Evolutionary conservation across 176 grass and related monocot species (phyloP).

Genomic region (Phoenix dactylifera): DNA sequence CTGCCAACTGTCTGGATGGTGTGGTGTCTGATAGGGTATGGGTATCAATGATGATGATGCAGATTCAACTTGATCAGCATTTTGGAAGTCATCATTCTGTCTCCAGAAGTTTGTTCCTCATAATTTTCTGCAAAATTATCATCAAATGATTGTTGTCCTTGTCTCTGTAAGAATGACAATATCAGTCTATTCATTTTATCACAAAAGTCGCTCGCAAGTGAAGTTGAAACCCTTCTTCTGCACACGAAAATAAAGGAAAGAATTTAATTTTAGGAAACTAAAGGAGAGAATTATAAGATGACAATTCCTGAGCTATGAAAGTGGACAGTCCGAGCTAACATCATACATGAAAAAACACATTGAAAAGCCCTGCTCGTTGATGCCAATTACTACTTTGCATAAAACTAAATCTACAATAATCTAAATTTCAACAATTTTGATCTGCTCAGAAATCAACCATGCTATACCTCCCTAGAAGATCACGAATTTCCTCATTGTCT

Average conservation of each 20-base stretch:
- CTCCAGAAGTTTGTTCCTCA: slow-evolving; percentile 38
- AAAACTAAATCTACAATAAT: too few species aligned
- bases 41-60: slow-evolving; percentile 43
- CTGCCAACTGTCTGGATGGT: slow-evolving; percentile 43
- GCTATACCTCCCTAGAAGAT: slow-evolving; percentile 71
- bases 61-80: slow-evolving; percentile 39
- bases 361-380: too few species aligned
- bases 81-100: slow-evolving; percentile 40
- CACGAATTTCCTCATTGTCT: slow-evolving; percentile 64
- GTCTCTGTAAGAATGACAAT: slow-evolving; percentile 48
- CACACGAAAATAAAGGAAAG: slow-evolving; percentile 14
- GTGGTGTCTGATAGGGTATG: slow-evolving; percentile 26
- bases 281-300: too few species aligned
- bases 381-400: too few species aligned
- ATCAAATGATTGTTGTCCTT: slow-evolving; percentile 48
- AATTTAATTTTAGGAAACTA: neutral
- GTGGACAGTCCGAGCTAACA: too few species aligned
- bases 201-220: slow-evolving; percentile 83
- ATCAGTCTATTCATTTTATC: slow-evolving; percentile 72
- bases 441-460: neutral
- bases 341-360: too few species aligned
- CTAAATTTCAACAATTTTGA: too few species aligned
- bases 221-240: slow-evolving; percentile 87
- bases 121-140: slow-evolving; percentile 60
- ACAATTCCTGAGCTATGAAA: too few species aligned